Evolutionary conservation across 768 basidiomycete genomes (phyloP).

Genomic region (Floccularia luteovirens): DNA sequence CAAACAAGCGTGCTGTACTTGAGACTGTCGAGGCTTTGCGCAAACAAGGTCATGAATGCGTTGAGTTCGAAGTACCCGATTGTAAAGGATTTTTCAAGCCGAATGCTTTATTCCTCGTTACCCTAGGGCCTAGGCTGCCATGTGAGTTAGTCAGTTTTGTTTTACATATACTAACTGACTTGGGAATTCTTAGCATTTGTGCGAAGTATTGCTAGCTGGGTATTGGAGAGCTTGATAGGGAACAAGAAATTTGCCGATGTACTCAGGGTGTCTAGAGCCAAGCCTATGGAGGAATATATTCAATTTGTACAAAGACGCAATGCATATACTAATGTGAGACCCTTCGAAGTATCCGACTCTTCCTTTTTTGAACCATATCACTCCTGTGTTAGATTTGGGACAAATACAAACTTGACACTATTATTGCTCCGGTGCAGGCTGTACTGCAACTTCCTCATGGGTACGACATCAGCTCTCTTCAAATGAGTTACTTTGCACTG

Average conservation of each 20-base stretch:
- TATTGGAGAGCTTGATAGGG: slow-evolving; percentile 27
- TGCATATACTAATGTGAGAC: slow-evolving; percentile 54
- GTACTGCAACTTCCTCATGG: slow-evolving; percentile 68
- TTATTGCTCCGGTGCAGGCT: slow-evolving; percentile 71
- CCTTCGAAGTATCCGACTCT: too few species aligned
- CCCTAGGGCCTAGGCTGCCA: slow-evolving; percentile 39
- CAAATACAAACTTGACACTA: slow-evolving; percentile 56
- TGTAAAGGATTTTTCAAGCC: slow-evolving; percentile 24
- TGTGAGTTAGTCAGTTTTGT: slow-evolving; percentile 20
- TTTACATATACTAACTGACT: not conserved
- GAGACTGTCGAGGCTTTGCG: slow-evolving; percentile 63
- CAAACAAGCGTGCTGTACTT: slow-evolving; percentile 64
- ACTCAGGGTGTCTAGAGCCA: slow-evolving; percentile 30
- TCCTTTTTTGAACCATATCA: slow-evolving; percentile 6
- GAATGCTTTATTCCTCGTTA: slow-evolving; percentile 37
- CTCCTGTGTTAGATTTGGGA: slow-evolving; percentile 55
- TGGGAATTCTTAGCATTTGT: slow-evolving; percentile 26
- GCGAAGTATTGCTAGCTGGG: slow-evolving; percentile 36
- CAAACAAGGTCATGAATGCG: slow-evolving; percentile 70
- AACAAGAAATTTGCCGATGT: slow-evolving; percentile 40
- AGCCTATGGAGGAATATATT: slow-evolving; percentile 43
- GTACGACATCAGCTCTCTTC: too few species aligned
- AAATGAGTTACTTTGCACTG: too few species aligned
- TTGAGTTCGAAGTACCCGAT: slow-evolving; percentile 55
- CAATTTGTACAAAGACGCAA: slow-evolving; percentile 28